Conservation (phyloP, 371 early-diverging fungal genomes). For the Mortierella sp. region DNA sequence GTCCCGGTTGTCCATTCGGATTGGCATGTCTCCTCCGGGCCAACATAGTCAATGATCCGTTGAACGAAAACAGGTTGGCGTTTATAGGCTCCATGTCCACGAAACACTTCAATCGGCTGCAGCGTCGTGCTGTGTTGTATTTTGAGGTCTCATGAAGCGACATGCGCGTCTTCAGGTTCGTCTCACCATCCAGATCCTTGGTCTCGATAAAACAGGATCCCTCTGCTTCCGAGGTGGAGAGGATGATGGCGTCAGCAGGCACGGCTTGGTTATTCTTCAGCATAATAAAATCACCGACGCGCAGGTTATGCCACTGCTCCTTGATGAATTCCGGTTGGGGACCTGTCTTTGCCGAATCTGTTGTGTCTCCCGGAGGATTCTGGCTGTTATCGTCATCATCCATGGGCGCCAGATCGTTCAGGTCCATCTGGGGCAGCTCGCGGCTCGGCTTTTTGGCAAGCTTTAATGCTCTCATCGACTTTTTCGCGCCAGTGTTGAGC, state of each 20-base stretch:
- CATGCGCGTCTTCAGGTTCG: conserved; percentile 89
- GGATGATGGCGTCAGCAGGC: conserved; percentile 91
- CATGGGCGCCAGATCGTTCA: conserved; percentile 8
- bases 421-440: conserved; percentile 24
- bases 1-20: conserved; percentile 8
- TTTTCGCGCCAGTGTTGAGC: conserved; percentile 9
- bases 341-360: neutral
- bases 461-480: conserved; percentile 16
- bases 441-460: conserved; percentile 20
- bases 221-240: conserved; percentile 81
- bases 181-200: conserved; percentile 96
- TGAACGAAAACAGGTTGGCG: conserved; percentile 74
- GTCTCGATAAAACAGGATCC: conserved; percentile 92
- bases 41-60: conserved; percentile 65
- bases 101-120: conserved; percentile 64
- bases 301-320: conserved; percentile 78
- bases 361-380: neutral
- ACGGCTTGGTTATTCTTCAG: conserved; percentile 87
- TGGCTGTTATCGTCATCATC: conserved; percentile 1
- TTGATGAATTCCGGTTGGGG: conserved; percentile 53
- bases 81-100: conserved; percentile 81
- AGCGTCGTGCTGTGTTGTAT: conserved; percentile 73
- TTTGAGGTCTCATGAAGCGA: conserved; percentile 72
- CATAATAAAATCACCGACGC: conserved; percentile 92
- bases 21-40: conserved; percentile 26